These are phyloP conservation scores for Bimuria novae-zelandiae DNA, from an alignment of 2,329 filamentous ascomycete species.

Conservation along the genomic window DNA sequence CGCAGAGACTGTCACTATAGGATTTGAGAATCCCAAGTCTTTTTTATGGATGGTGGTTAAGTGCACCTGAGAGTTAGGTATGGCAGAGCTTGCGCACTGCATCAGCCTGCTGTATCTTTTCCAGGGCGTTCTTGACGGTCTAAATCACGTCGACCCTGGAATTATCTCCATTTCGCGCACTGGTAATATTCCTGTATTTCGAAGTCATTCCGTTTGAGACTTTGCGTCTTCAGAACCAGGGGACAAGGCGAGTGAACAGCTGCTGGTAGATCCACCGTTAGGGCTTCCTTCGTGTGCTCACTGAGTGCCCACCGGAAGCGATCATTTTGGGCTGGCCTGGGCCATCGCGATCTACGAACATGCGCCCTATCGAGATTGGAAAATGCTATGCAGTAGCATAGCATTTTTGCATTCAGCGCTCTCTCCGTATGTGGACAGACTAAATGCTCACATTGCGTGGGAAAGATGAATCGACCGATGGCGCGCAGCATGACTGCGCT, in stretches of 20 bases:
- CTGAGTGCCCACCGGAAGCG: neutral
- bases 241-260: neutral
- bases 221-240: neutral
- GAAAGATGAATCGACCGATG: neutral
- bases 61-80: too few species aligned
- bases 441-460: neutral
- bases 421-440: neutral
- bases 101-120: too few species aligned
- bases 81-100: too few species aligned
- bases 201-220: neutral
- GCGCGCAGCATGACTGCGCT: neutral
- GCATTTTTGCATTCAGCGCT: neutral
- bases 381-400: neutral
- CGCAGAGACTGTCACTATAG: too few species aligned
- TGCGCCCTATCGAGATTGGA: conserved; percentile 4
- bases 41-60: too few species aligned
- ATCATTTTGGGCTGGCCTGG: neutral
- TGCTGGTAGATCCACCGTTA: neutral
- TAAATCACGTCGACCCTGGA: too few species aligned
- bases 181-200: too few species aligned
- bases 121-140: too few species aligned
- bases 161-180: too few species aligned
- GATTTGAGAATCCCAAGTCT: too few species aligned
- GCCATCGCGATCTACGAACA: neutral
- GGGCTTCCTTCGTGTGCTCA: neutral